Base-by-base conservation (phyloP, 2,329 filamentous ascomycete genomes). In the Mycosphaerelloides madeirae region DNA sequence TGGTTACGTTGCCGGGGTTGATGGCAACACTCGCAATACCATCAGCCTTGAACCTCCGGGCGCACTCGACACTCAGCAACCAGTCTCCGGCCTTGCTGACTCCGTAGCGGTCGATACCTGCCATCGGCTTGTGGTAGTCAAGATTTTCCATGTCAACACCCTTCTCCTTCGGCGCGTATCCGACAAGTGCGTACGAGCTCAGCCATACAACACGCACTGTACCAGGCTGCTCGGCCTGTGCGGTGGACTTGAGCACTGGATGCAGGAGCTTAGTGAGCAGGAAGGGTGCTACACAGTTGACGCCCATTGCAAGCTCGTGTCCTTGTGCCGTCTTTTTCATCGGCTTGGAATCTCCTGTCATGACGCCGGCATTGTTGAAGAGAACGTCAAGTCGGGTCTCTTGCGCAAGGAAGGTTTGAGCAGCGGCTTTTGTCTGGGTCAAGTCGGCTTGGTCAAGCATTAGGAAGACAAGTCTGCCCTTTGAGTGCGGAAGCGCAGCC, bases 391-490 rank as follows among this genome's bases (percentile, higher is more conserved):
- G 40, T 18, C 32, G 18, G 8, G 18, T 13, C 20, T 36, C 31
- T 2, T 11, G 6, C 9, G 8, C 9, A 6, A 29, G 16, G 20
- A 43, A 43, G n/a, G 2, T 15, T 14, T 35, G 22, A 13, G 14
- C 32, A 2, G 40, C 40, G 3, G 19, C 13, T 18, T 36, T 36
- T 19, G 20, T 29, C 3, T 13, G 29, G 19, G 3, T 20, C 18
- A 63, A 53, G 41, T 67, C 61, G 25, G 52, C 51, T 0, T 68
- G 56, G 45, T 78, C 74, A 3, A 78, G 60, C 14, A 62, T 54
- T 13, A 77, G 56, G 41, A 70, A 72, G 22, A 62, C 62, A 8
- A 77, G 50, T 0, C 51, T 56, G 19, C 72, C 72, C 2, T 57
- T 61, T 1, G 61, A 71, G 28, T 55, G 49, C 1, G 70, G 65